Conservation (phyloP, 2,329 filamentous ascomycete species). For the Colletotrichum liaoningense region DNA sequence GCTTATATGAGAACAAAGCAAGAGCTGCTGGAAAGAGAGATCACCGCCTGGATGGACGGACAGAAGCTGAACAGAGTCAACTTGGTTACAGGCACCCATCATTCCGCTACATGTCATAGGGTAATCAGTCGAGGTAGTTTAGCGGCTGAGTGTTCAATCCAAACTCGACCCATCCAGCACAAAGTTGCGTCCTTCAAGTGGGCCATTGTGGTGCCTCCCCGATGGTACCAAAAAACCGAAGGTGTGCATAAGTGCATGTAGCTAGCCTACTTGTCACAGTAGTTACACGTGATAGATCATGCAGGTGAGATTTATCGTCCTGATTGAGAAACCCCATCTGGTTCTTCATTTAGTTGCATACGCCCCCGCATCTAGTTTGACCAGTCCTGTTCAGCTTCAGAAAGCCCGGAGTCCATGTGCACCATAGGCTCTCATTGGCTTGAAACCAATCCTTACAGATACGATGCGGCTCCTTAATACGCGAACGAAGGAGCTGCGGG, state of each 20-base stretch:
- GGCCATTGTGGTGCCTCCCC: too few relatives aligned
- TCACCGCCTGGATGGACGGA: constrained; percentile 59
- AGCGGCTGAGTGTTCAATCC: too few relatives aligned
- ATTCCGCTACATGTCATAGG: constrained; percentile 65
- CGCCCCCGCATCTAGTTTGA: neutral
- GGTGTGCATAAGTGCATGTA: neutral
- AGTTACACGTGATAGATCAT: neutral
- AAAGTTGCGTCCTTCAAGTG: too few relatives aligned
- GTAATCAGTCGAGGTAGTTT: neutral
- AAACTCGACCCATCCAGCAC: too few relatives aligned
- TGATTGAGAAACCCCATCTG: neutral
- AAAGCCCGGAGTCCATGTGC: neutral
- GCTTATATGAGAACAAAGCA: constrained; percentile 63
- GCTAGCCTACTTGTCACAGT: neutral
- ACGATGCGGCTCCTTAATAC: neutral
- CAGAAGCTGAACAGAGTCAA: constrained; percentile 56
- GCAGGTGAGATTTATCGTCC: neutral
- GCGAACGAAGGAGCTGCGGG: neutral
- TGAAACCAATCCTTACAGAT: neutral
- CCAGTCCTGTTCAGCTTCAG: neutral
- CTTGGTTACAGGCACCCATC: constrained; percentile 66
- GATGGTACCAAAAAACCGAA: neutral
- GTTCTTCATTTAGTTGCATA: neutral
- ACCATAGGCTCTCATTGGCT: too few relatives aligned
- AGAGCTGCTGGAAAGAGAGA: constrained; percentile 48